phyloP scores from a whole-genome alignment of 2,329 filamentous ascomycete species.

The Arthrobotrys sinensis region DNA sequence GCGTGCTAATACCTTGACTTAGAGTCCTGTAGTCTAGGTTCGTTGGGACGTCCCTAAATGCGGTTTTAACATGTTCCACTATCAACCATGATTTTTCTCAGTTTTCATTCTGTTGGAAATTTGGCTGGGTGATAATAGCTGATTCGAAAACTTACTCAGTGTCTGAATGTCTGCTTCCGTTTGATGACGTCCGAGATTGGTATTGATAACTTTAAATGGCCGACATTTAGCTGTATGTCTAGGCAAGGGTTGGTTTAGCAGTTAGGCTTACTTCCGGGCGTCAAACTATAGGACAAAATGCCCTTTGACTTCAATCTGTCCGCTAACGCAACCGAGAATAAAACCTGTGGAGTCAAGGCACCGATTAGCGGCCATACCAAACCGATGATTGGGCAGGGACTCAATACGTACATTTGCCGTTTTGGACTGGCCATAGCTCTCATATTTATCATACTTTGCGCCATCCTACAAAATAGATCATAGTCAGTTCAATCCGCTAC shows the following conservation, averaged over 20 bases:
- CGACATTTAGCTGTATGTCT: not conserved
- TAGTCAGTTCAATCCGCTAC: not conserved
- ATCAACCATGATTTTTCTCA: not conserved
- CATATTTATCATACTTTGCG: conserved; percentile 28
- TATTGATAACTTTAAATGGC: conserved; percentile 14
- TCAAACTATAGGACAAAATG: conserved; percentile 26
- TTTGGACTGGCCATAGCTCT: conserved; percentile 39
- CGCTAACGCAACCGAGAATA: conserved; percentile 34
- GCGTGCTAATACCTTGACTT: conserved; percentile 35
- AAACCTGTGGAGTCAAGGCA: conserved; percentile 8
- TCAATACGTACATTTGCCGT: conserved; percentile 25
- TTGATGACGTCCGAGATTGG: conserved; percentile 40
- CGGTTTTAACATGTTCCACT: conserved; percentile 16
- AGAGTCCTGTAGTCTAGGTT: conserved; percentile 9
- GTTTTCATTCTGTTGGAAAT: not conserved
- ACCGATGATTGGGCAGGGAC: not conserved
- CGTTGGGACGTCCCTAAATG: not conserved
- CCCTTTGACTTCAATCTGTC: conserved; percentile 27
- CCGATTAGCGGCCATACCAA: not conserved
- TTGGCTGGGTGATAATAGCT: not conserved
- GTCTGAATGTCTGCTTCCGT: conserved; percentile 5
- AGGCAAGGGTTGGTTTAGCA: not conserved
- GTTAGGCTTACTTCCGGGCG: conserved; percentile 26
- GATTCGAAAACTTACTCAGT: conserved; percentile 23
- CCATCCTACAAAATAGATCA: conserved; percentile 14